Percentiles rank a stretch among this genome's conserved stretches.
phyloP scores from a whole-genome alignment of 169 alveolate genomes.

The Plasmodium coatneyi region DNA sequence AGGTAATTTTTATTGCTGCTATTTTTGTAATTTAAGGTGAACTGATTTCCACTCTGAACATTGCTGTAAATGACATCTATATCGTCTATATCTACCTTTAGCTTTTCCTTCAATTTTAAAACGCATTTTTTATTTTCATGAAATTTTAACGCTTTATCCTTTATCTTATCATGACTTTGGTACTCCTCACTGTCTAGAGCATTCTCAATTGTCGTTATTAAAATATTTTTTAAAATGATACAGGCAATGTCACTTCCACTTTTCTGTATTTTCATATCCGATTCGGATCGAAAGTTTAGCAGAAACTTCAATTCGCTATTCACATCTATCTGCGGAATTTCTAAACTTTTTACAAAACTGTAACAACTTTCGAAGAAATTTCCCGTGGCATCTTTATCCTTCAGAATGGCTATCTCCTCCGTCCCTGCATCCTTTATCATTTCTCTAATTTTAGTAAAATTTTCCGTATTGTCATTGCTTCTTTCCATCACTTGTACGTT shows the following conservation, averaged over 20 bases:
- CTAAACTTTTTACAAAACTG: constrained; percentile 21
- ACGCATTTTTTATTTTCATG: constrained; percentile 79
- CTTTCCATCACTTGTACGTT: constrained; percentile 43
- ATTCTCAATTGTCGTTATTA: constrained; percentile 84
- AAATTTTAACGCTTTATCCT: constrained; percentile 77
- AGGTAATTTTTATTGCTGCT: constrained; percentile 79
- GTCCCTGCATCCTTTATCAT: not conserved
- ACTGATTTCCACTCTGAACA: constrained; percentile 86
- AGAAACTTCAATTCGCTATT: constrained; percentile 2
- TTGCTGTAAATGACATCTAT: constrained; percentile 84
- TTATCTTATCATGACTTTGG: constrained; percentile 80
- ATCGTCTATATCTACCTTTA: constrained; percentile 77
- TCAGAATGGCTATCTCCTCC: constrained; percentile 36
- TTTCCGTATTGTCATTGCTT: constrained; percentile 18
- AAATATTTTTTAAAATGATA: constrained; percentile 79
- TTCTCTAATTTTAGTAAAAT: constrained; percentile 36
- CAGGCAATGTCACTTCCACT: constrained; percentile 83
- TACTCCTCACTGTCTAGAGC: constrained; percentile 83
- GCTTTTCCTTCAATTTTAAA: constrained; percentile 81
- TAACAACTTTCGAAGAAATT: constrained; percentile 51
- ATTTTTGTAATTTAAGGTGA: constrained; percentile 78
- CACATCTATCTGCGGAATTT: constrained; percentile 38
- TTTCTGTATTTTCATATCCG: constrained; percentile 76
- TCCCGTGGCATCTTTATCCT: constrained; percentile 65
- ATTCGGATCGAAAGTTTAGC: constrained; percentile 50